Conservation (phyloP, 805 yeast species). For the Candida nitratophila region DNA sequence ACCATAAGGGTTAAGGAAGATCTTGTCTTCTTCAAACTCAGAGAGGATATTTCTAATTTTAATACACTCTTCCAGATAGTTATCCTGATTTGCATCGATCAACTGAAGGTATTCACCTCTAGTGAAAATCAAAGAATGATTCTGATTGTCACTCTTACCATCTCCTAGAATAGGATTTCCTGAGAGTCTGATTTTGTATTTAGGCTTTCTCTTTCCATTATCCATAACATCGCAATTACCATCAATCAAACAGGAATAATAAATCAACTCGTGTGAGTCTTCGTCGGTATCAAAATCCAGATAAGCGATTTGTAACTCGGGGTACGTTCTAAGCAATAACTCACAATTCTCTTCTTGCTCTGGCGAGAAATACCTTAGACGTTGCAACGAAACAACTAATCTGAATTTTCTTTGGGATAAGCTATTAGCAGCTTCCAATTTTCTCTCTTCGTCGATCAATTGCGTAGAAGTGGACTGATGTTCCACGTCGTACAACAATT, state of each 20-base stretch:
- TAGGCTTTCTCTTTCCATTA: constrained; percentile 53
- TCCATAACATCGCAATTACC: constrained; percentile 57
- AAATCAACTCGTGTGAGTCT: constrained; percentile 37
- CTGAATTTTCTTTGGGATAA: constrained; percentile 59
- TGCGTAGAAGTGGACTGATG: constrained; percentile 26
- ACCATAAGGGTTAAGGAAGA: constrained; percentile 20
- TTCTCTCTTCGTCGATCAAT: constrained; percentile 14
- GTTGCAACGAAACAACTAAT: constrained; percentile 60
- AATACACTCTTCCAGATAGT: constrained; percentile 74
- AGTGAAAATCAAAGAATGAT: constrained; percentile 64
- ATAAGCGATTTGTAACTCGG: constrained; percentile 59
- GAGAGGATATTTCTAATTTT: constrained; percentile 69
- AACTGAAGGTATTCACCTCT: constrained; percentile 79
- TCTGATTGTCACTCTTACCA: constrained; percentile 81
- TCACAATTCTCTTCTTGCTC: constrained; percentile 57
- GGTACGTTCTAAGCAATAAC: constrained; percentile 55
- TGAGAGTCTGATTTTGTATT: constrained; percentile 56
- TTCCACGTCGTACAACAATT: constrained; percentile 52
- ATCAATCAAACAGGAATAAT: constrained; percentile 63
- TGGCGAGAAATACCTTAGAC: constrained; percentile 42
- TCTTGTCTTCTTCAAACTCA: constrained; percentile 58
- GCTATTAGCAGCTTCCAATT: constrained; percentile 31
- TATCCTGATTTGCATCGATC: constrained; percentile 80
- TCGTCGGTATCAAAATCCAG: constrained; percentile 45
- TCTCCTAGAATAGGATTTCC: constrained; percentile 83